phyloP scores from a whole-genome alignment of 2,329 filamentous ascomycete species.

The Hypoxylon sp. region DNA sequence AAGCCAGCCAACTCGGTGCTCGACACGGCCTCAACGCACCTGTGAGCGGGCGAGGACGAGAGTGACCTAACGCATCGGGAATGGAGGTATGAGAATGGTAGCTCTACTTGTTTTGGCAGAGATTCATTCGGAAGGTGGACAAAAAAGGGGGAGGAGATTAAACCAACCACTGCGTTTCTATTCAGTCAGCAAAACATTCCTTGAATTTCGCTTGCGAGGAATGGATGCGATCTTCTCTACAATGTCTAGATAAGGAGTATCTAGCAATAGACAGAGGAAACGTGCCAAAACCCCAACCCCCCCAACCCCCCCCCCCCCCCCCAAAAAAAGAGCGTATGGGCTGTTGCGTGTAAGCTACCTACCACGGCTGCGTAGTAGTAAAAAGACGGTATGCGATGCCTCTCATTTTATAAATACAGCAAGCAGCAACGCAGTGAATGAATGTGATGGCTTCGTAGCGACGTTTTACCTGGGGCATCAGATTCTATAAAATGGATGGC shows the following conservation, averaged over 20 bases:
- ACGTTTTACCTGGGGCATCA: no score
- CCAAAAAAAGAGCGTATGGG: no score
- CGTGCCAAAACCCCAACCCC: constrained; percentile 30
- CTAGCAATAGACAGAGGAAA: constrained; percentile 40
- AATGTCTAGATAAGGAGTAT: constrained; percentile 40
- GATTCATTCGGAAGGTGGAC: constrained; percentile 12
- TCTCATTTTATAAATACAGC: no score
- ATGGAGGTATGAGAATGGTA: constrained; percentile 7
- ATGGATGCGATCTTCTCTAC: constrained; percentile 28
- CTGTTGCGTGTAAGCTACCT: no score
- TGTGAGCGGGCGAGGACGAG: constrained; percentile 4
- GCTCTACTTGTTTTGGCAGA: constrained; percentile 6
- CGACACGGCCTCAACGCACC: background rate
- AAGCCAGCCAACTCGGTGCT: background rate
- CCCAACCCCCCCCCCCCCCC: no score
- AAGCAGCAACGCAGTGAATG: no score
- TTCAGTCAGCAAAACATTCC: constrained; percentile 30
- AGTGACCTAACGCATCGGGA: background rate
- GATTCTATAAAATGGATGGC: no score
- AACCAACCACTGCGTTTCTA: constrained; percentile 27
- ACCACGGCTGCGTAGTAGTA: no score
- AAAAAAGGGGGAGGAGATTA: constrained; percentile 5
- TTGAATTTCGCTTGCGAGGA: constrained; percentile 24
- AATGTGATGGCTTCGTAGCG: no score
- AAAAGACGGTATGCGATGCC: no score